These are phyloP conservation scores for Colletotrichum truncatum DNA, from an alignment of 2,329 filamentous ascomycete genomes.

Conservation along the genomic window DNA sequence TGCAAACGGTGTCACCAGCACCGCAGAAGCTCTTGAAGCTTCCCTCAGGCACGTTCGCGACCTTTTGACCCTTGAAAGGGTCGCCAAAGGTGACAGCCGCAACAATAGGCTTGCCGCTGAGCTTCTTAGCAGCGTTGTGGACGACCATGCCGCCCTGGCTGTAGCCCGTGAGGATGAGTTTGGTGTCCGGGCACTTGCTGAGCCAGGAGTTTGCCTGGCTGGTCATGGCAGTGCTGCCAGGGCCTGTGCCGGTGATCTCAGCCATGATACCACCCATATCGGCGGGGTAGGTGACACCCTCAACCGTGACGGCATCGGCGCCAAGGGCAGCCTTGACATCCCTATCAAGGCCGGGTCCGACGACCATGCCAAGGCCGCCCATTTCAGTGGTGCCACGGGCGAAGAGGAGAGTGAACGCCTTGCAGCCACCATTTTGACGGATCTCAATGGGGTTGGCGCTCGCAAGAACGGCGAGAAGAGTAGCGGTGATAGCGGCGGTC, in stretches of 20 bases:
- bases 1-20: constrained; percentile 5
- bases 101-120: constrained; percentile 28
- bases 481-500: constrained; percentile 41
- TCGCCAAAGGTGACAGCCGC: constrained; percentile 30
- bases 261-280: constrained; percentile 51
- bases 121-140: constrained; percentile 51
- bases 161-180: constrained; percentile 58
- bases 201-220: constrained; percentile 39
- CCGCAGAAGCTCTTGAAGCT: constrained; percentile 27
- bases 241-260: constrained; percentile 49
- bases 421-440: constrained; percentile 41
- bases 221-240: constrained; percentile 53
- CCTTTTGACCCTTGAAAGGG: constrained; percentile 19
- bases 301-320: constrained; percentile 55
- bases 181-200: constrained; percentile 52
- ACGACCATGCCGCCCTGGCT: constrained; percentile 51
- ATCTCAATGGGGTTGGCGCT: constrained; percentile 30
- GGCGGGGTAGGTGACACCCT: constrained; percentile 64
- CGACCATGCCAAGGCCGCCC: constrained; percentile 59
- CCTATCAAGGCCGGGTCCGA: constrained; percentile 60
- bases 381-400: constrained; percentile 62
- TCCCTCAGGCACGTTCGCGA: neutral
- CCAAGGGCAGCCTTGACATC: constrained; percentile 52
- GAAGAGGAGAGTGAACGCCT: constrained; percentile 61
- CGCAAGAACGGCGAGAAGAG: constrained; percentile 37